Evolutionary conservation across 305 asterid genomes (phyloP).

Genomic region (Caryopteris hybrid): DNA sequence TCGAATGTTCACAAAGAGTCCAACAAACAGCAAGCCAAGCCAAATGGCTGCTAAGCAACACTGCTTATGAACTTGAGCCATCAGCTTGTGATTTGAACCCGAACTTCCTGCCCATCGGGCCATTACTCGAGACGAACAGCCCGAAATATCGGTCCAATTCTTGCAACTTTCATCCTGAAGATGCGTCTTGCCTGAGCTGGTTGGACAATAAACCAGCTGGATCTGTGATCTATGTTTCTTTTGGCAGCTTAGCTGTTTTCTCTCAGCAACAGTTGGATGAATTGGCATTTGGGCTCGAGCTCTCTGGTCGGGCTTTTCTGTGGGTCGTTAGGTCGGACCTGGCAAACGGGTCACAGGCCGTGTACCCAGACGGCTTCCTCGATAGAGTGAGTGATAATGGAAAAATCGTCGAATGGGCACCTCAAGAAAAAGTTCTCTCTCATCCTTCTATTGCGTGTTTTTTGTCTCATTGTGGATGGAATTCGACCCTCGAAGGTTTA

Average conservation of each 20-base stretch:
- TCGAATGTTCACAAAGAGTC: constrained; percentile 10
- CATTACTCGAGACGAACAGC: constrained; percentile 13
- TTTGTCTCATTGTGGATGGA: constrained; percentile 53
- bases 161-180: constrained; percentile 12
- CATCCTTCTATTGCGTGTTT: constrained; percentile 41
- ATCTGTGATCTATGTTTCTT: constrained; percentile 47
- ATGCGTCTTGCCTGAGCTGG: constrained; percentile 13
- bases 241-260: constrained; percentile 39
- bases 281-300: constrained; percentile 48
- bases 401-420: constrained; percentile 53
- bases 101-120: constrained; percentile 32
- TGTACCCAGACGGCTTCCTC: constrained; percentile 37
- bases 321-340: constrained; percentile 40
- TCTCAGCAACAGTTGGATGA: constrained; percentile 39
- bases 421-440: constrained; percentile 41
- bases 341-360: constrained; percentile 16
- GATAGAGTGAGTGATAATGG: constrained; percentile 26
- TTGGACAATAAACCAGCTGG: constrained; percentile 24
- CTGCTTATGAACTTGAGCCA: constrained; percentile 43
- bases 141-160: not conserved
- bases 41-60: constrained; percentile 34
- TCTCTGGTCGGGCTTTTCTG: constrained; percentile 33
- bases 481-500: constrained; percentile 40
- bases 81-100: constrained; percentile 31
- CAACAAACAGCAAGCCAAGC: not conserved